Conservation (phyloP, 805 yeast genomes). For the Metschnikowia noctiluminum region DNA sequence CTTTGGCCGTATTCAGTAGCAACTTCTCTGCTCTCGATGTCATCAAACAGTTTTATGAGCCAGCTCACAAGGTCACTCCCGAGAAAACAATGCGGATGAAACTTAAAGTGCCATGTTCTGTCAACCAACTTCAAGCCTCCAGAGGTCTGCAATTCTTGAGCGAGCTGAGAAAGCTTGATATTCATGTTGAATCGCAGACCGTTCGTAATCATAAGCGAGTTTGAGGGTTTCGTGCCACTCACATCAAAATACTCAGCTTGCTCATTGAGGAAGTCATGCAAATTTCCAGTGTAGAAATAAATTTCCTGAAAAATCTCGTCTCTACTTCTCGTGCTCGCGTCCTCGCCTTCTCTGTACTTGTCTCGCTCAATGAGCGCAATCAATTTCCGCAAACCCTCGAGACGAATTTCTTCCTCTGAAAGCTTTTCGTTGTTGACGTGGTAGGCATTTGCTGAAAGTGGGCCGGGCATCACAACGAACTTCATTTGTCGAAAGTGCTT, state of each 20-base stretch:
- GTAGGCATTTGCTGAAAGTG: constrained; percentile 54
- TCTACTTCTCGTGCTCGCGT: constrained; percentile 25
- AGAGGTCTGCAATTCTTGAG: constrained; percentile 60
- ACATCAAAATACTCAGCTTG: constrained; percentile 42
- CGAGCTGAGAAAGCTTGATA: constrained; percentile 51
- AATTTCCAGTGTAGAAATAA: constrained; percentile 81
- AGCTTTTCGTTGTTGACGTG: constrained; percentile 56
- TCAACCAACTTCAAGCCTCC: constrained; percentile 69
- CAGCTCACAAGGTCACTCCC: constrained; percentile 87
- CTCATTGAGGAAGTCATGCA: constrained; percentile 58
- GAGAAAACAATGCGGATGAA: constrained; percentile 71
- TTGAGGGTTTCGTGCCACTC: constrained; percentile 32
- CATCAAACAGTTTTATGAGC: constrained; percentile 75
- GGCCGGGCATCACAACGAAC: constrained; percentile 80
- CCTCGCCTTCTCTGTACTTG: constrained; percentile 32
- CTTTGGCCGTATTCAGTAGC: constrained; percentile 79
- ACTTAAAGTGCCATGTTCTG: constrained; percentile 86
- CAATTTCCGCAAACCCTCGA: constrained; percentile 82
- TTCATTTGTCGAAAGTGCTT: constrained; percentile 64
- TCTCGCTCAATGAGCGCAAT: constrained; percentile 62
- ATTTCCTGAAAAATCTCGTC: constrained; percentile 68
- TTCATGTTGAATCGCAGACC: constrained; percentile 44
- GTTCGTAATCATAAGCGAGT: constrained; percentile 31
- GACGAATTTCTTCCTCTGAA: constrained; percentile 78
- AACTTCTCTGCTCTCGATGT: constrained; percentile 76